Percentiles rank a stretch among this genome's conserved stretches.
phyloP scores from a whole-genome alignment of 345 rosid genomes.

The Erodium maritimum region DNA sequence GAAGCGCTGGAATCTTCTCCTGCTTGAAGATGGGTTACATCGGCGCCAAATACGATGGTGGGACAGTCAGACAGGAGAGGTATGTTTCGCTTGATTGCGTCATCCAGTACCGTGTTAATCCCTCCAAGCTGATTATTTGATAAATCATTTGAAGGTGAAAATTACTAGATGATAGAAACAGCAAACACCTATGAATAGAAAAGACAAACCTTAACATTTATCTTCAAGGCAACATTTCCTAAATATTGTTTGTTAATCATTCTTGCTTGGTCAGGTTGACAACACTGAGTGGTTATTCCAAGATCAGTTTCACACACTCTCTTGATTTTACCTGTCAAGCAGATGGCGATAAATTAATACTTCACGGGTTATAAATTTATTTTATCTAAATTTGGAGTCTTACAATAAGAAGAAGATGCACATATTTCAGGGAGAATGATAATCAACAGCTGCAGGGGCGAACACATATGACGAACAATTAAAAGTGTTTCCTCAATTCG shows the following conservation, averaged over 20 bases:
- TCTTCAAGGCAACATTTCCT: slow-evolving; percentile 57
- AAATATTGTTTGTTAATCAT: slow-evolving; percentile 38
- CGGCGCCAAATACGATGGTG: slow-evolving; percentile 74
- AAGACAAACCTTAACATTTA: slow-evolving; percentile 62
- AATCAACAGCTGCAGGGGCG: slow-evolving; percentile 40
- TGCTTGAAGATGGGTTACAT: slow-evolving; percentile 67
- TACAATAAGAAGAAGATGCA: slow-evolving; percentile 69
- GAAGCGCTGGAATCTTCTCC: slow-evolving; percentile 74
- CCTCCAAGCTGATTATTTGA: slow-evolving; percentile 47
- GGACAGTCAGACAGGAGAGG: slow-evolving; percentile 41
- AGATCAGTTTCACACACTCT: slow-evolving; percentile 59
- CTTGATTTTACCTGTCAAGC: slow-evolving; percentile 40
- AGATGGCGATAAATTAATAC: background rate
- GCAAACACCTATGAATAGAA: background rate
- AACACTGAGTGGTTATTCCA: slow-evolving; percentile 71
- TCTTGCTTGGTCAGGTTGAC: slow-evolving; percentile 37
- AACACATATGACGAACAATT: slow-evolving; percentile 15
- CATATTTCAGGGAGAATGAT: slow-evolving; percentile 49
- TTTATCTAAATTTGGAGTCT: background rate
- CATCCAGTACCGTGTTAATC: slow-evolving; percentile 50
- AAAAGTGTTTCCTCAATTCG: slow-evolving; percentile 36
- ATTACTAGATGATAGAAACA: background rate
- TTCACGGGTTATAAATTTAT: background rate
- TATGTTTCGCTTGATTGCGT: slow-evolving; percentile 37
- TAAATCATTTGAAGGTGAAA: background rate